A percentile compares a stretch with the other conserved stretches of the same genome.
These are phyloP conservation scores for Baudoinia panamericana DNA, from an alignment of 495 filamentous ascomycete species.

Conservation along the genomic window DNA sequence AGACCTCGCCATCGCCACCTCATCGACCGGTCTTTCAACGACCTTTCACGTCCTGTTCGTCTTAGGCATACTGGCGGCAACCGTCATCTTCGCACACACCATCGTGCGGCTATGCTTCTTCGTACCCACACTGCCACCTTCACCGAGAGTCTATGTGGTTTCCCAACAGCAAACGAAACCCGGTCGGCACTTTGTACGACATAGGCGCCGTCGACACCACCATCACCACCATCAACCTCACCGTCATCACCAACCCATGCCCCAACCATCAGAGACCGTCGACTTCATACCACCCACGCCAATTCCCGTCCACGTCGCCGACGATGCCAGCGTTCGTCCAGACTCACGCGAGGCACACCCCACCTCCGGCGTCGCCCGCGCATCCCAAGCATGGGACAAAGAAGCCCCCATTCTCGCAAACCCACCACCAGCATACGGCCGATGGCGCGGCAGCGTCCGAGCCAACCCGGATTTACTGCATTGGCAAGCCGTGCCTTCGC, in stretches of 20 bases:
- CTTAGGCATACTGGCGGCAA: conserved; percentile 55
- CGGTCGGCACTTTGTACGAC: too few species aligned
- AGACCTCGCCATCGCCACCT: conserved; percentile 9
- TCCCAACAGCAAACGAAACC: conserved; percentile 5
- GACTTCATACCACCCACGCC: conserved; percentile 27
- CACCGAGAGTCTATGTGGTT: conserved; percentile 4
- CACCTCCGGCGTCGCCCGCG: neutral
- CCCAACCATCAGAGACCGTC: conserved; percentile 20
- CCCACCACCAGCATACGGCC: conserved; percentile 76
- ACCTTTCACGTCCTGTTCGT: conserved; percentile 51
- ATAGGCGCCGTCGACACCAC: conserved; percentile 23
- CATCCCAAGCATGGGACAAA: conserved; percentile 6
- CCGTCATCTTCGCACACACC: conserved; percentile 68
- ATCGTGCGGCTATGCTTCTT: conserved; percentile 56
- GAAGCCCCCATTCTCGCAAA: conserved; percentile 4
- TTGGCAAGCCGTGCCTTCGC: conserved; percentile 41
- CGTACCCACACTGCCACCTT: neutral
- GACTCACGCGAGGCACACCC: conserved; percentile 18
- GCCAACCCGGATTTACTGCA: conserved; percentile 69
- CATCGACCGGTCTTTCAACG: conserved; percentile 1
- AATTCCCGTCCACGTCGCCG: conserved; percentile 26
- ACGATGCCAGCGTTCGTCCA: conserved; percentile 16
- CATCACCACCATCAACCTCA: conserved; percentile 13
- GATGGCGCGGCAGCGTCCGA: conserved; percentile 70
- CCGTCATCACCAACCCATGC: conserved; percentile 12